Base-by-base conservation (phyloP, 2,329 filamentous ascomycete genomes). In the Botryosphaeria agaves region DNA sequence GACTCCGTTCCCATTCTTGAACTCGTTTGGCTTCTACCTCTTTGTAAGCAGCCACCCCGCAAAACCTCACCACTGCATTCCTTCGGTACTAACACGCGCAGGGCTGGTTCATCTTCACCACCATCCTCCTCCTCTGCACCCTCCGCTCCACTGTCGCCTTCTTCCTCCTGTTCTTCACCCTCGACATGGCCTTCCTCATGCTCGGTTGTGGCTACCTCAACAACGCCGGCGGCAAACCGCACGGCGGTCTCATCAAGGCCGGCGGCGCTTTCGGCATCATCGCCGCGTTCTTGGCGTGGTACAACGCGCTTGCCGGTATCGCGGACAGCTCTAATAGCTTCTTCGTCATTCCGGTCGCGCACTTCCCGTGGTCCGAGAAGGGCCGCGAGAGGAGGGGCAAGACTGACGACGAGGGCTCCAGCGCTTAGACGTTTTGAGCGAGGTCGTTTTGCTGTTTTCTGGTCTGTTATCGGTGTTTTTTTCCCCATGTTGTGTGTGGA, bases 341-440 rank as follows among this genome's bases (percentile, higher is more conserved):
- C 73, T 89, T 93, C 65, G 66, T 89, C 53, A 72, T 92, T 37
- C 87, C 85, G 30, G 84, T 94, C 38, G 76, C 79, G 45, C 84
- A 93, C 65, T 91, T 94, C 66, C 87, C 85, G 32, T 94, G 87
- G 87, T 87, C 80, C 21, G 76, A 79, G 45, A 78, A 77, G 58
- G 79, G 72, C 31, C 69, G 68, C 38, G 66, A 72, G 53, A 53
- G 51, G 36, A 68, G 74, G 36, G 50, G 36, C 18, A 55, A 55
- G 44, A 50, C 55, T n/a, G n/a, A n/a, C n/a, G n/a, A n/a, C n/a
- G n/a, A n/a, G n/a, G n/a, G n/a, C n/a, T n/a, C n/a, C n/a, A n/a
- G n/a, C n/a, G n/a, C n/a, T n/a, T n/a, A n/a, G n/a, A n/a, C n/a
- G n/a, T n/a, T n/a, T n/a, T n/a, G n/a, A n/a, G n/a, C n/a, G n/a